Percentiles rank a stretch among this genome's conserved stretches.
Evolutionary conservation across 208 protist species (phyloP).

Genomic region (Strigomonas culicis): DNA sequence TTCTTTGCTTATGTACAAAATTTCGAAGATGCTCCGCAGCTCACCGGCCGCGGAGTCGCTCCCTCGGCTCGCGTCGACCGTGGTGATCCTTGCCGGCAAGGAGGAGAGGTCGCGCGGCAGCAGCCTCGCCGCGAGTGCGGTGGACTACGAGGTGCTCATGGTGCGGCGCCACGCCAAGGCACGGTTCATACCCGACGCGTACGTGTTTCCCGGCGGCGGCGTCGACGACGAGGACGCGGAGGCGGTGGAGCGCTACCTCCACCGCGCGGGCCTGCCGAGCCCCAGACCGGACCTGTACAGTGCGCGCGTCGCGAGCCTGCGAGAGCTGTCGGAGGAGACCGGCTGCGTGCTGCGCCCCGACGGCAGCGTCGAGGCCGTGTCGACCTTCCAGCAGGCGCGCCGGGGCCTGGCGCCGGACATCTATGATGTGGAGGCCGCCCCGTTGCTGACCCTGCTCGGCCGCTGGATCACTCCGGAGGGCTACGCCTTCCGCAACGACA

Average conservation of each 20-base stretch:
- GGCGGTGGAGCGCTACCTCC: constrained; percentile 9
- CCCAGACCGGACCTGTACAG: constrained; percentile 17
- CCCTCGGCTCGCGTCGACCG: constrained; percentile 36
- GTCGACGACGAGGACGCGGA: constrained; percentile 30
- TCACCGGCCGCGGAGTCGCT: not conserved
- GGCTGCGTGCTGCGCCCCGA: constrained; percentile 30
- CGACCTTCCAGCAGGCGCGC: not conserved
- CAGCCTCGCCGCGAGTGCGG: not conserved
- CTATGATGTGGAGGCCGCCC: constrained; percentile 13
- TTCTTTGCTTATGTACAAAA: not conserved
- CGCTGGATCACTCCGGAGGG: constrained; percentile 52
- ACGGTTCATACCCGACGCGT: constrained; percentile 49
- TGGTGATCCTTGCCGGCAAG: constrained; percentile 27
- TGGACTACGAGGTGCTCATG: constrained; percentile 52
- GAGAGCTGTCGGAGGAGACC: constrained; percentile 53
- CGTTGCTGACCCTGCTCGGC: constrained; percentile 25
- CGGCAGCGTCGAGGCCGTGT: not conserved
- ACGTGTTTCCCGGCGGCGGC: constrained; percentile 59
- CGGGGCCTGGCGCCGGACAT: not conserved
- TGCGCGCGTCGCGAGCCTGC: constrained; percentile 33
- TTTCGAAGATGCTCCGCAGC: not conserved
- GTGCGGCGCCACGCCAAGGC: constrained; percentile 50
- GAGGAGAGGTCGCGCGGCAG: not conserved
- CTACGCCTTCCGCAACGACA: constrained; percentile 51
- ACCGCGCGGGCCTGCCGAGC: constrained; percentile 9